Conservation (phyloP, 2,329 filamentous ascomycete genomes). For the Neospermospora avenae region DNA sequence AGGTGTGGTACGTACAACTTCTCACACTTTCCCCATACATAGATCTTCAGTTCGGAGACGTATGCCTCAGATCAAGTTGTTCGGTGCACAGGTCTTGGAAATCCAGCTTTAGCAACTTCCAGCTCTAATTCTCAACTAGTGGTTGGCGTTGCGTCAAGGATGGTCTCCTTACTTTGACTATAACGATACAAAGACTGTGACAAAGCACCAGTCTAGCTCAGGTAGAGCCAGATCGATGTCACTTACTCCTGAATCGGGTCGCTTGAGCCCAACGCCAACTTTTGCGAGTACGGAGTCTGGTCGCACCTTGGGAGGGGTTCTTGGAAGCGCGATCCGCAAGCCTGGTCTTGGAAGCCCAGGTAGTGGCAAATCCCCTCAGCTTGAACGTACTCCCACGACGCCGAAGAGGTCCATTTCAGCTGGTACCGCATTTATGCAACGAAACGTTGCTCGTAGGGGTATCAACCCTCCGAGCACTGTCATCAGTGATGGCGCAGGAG, state of each 20-base stretch:
- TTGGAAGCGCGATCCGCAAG: conserved; percentile 27
- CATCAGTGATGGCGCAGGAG: conserved; percentile 31
- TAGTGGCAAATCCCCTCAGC: conserved; percentile 14
- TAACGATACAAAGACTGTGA: conserved; percentile 28
- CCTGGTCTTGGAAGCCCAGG: conserved; percentile 19
- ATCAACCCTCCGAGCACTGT: conserved; percentile 24
- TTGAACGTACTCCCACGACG: conserved; percentile 13
- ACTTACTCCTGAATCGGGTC: conserved; percentile 26
- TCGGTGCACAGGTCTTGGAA: too few relatives aligned
- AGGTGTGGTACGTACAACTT: conserved; percentile 34
- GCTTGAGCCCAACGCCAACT: conserved; percentile 16
- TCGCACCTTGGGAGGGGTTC: conserved; percentile 14
- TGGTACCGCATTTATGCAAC: conserved; percentile 46
- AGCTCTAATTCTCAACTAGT: conserved; percentile 24
- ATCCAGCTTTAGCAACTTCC: too few relatives aligned
- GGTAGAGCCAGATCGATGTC: conserved; percentile 28
- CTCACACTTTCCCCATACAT: too few relatives aligned
- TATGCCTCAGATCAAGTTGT: too few relatives aligned
- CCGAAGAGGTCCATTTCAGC: conserved; percentile 45
- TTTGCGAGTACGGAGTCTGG: conserved; percentile 25
- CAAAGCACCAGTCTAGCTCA: conserved; percentile 10
- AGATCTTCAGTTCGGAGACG: too few relatives aligned
- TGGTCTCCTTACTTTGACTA: conserved; percentile 41
- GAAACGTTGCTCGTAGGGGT: conserved; percentile 27
- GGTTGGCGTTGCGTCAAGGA: conserved; percentile 48